Percentiles rank a stretch among this genome's conserved stretches.
phyloP scores from a whole-genome alignment of 306 rosid genomes.

The Styphnolobium japonicum region DNA sequence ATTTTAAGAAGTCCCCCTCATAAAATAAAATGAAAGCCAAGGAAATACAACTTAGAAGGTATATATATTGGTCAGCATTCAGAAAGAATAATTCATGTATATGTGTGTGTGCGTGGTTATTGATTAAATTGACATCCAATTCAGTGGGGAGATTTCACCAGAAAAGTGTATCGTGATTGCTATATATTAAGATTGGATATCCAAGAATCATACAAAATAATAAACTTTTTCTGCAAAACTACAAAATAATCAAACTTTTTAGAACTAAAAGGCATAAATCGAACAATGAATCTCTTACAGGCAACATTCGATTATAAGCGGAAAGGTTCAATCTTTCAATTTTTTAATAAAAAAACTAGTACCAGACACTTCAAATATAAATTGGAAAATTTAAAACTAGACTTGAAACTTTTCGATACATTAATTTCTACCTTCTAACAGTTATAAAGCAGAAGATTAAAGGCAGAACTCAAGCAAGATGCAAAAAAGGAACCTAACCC shows the following conservation, averaged over 20 bases:
- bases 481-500: neutral
- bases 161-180: neutral
- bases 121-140: neutral
- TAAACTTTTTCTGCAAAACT: neutral
- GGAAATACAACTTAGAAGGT: too few relatives aligned
- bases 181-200: neutral
- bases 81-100: too few relatives aligned
- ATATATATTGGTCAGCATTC: too few relatives aligned
- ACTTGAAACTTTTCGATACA: neutral
- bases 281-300: neutral
- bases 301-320: neutral
- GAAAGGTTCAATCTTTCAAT: neutral
- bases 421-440: neutral
- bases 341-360: neutral
- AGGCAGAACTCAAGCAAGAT: neutral
- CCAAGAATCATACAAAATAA: neutral
- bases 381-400: neutral
- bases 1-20: too few relatives aligned
- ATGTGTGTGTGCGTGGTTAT: too few relatives aligned
- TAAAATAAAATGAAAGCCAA: too few relatives aligned
- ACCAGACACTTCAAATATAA: neutral
- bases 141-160: neutral
- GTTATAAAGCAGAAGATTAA: neutral
- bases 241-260: neutral
- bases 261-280: neutral